Base-by-base conservation (phyloP, 148 eudicot genomes). In the Rhododendron simsii region DNA sequence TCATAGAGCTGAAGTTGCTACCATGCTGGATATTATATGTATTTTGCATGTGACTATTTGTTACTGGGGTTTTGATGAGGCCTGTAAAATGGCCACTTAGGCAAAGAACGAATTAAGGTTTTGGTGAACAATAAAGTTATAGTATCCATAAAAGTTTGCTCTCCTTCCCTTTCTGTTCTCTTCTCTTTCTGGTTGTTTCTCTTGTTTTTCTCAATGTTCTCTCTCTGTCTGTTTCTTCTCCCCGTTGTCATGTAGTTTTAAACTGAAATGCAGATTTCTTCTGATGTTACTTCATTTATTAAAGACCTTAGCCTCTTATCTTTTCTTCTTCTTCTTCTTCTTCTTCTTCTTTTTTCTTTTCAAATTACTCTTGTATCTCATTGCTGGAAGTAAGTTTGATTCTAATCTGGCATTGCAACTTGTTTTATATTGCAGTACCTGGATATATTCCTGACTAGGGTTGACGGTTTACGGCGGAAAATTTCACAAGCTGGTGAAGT, bases 381-480 rank as follows among this genome's bases (percentile, higher is more conserved):
- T 26, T 85, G 14, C 47, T 0, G 67, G 20, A 74, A 74, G 21
- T 11, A 37, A n/a, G 79, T 81, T 41, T 73, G 71, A 63, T 16
- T 9, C 35, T 71, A 41, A 81, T 37, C 26, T 83, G 75, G 28
- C 57, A 85, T 18, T 81, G 20, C 50, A 85, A 82, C 77, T 39
- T 80, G 85, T n/a, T 87, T 9, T 47, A 47, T 47, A 28, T 90
- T 85, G 82, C 95, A 96, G 99, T 97, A 97, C 91, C 87, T 93
- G 86, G 95, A 97, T 90, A 80, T 97, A 86, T 97, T 92, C 89
- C 95, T 95, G 48, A 94, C 98, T 26, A 94, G 98, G 87, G 87
- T 95, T 79, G 99, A 97, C 91, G 98, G 98, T 88, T 87, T 97
- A 87, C 93, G 99, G 89, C 90, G 99, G 89, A 95, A 94, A 87